Conservation (phyloP, 2,329 filamentous ascomycete species). For the Microdochium paspali region DNA sequence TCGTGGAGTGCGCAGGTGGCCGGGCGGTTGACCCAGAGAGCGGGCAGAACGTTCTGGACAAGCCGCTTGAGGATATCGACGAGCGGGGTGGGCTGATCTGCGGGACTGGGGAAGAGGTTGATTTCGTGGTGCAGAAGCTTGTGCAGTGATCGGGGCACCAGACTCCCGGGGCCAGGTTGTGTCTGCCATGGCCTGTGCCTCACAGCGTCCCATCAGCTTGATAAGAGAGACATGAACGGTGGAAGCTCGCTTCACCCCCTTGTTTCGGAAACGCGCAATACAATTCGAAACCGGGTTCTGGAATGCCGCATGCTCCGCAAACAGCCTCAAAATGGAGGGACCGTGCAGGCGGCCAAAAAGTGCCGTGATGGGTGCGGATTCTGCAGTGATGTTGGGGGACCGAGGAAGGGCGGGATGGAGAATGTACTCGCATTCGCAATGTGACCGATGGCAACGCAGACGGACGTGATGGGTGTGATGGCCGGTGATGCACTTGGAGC, state of each 20-base stretch:
- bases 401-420: not conserved
- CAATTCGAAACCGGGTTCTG: not conserved
- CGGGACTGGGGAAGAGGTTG: conserved; percentile 39
- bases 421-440: not conserved
- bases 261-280: not conserved
- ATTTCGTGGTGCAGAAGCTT: conserved; percentile 13
- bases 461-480: not conserved
- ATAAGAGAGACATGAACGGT: no score
- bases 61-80: conserved; percentile 28
- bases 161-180: no score
- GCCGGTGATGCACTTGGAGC: not conserved
- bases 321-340: not conserved
- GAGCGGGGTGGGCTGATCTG: conserved; percentile 41
- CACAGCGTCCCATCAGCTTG: no score
- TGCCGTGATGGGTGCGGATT: not conserved
- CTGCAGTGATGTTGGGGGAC: not conserved
- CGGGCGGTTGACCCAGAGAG: conserved; percentile 38
- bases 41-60: conserved; percentile 30
- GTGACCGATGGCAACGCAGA: not conserved
- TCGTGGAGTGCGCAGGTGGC: conserved; percentile 52
- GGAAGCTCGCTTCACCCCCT: no score
- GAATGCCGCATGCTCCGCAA: not conserved
- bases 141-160: not conserved
- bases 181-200: no score
- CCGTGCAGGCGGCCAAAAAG: not conserved